Percentiles rank a stretch among this genome's conserved stretches.
Evolutionary conservation across 225 moss, liverwort and hornwort genomes (phyloP).

Genomic region (Bryoerythrophyllum caledonicum): DNA sequence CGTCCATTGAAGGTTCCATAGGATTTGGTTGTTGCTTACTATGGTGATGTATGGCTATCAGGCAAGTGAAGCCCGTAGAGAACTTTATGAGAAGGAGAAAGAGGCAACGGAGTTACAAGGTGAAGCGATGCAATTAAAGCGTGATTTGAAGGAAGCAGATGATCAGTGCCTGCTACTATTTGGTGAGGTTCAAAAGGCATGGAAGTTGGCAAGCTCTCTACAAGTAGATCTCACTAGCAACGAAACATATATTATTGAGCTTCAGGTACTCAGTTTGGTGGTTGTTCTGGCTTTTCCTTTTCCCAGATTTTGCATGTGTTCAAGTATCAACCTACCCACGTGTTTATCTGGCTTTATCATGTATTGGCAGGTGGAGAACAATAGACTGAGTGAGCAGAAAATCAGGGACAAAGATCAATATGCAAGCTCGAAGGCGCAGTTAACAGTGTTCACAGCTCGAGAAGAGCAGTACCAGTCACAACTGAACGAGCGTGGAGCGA

Average conservation of each 20-base stretch:
- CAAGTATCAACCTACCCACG: too few relatives aligned
- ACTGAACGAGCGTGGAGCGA: slow-evolving; percentile 39
- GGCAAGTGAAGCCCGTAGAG: slow-evolving; percentile 43
- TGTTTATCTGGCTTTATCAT: too few relatives aligned
- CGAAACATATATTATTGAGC: slow-evolving; percentile 46
- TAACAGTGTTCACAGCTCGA: slow-evolving; percentile 19
- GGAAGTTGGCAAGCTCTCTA: slow-evolving; percentile 47
- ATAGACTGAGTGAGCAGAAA: slow-evolving; percentile 32
- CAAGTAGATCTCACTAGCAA: slow-evolving; percentile 45
- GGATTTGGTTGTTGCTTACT: too few relatives aligned
- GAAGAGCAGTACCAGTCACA: slow-evolving; percentile 37
- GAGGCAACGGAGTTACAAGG: slow-evolving; percentile 50
- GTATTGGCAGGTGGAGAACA: slow-evolving; percentile 33
- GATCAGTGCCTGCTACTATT: slow-evolving; percentile 69
- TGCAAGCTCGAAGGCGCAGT: slow-evolving; percentile 26
- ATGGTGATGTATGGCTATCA: slow-evolving; percentile 23
- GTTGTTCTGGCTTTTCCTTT: neutral
- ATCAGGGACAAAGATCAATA: slow-evolving; percentile 38
- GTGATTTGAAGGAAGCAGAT: slow-evolving; percentile 59
- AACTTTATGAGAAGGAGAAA: slow-evolving; percentile 48
- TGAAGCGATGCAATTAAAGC: slow-evolving; percentile 61
- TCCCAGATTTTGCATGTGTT: neutral
- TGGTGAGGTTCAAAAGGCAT: slow-evolving; percentile 71
- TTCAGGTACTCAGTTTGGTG: slow-evolving; percentile 34
- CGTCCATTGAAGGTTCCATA: too few relatives aligned